A percentile compares a stretch with the other conserved stretches of the same genome.
phyloP scores from a whole-genome alignment of 345 rosid genomes.

The Dovyalis caffra region DNA sequence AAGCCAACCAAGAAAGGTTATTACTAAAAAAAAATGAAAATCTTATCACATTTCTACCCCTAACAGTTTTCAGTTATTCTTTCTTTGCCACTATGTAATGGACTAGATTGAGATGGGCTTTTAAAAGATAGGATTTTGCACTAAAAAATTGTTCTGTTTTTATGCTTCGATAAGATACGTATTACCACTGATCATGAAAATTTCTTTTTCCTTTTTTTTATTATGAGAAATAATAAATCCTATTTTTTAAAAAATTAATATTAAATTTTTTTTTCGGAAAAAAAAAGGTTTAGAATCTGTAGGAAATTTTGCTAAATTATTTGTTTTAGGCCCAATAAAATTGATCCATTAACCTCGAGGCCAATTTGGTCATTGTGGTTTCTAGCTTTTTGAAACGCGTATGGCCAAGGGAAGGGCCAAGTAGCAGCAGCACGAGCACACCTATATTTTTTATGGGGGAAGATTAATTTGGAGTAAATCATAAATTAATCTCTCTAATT shows the following conservation, averaged over 20 bases:
- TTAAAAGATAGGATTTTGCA: neutral
- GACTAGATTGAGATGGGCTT: neutral
- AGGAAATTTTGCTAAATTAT: neutral
- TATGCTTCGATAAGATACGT: too few species aligned
- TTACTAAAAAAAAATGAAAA: neutral
- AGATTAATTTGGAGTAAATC: too few species aligned
- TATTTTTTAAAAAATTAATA: too few species aligned
- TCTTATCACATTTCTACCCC: constrained; percentile 5
- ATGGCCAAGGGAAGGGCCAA: constrained; percentile 2
- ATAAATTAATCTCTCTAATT: too few species aligned
- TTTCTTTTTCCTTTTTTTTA: too few species aligned
- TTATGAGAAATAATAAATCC: too few species aligned
- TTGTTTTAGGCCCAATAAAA: neutral
- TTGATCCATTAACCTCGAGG: neutral
- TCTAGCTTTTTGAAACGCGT: neutral
- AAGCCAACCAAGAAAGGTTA: neutral
- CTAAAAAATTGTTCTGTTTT: too few species aligned
- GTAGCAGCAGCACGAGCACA: neutral
- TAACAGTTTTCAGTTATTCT: neutral
- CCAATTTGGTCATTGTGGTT: constrained; percentile 2
- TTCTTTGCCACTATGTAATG: neutral
- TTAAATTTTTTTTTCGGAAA: too few species aligned
- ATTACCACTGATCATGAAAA: too few species aligned
- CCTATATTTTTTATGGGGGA: too few species aligned
- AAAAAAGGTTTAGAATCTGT: too few species aligned